Conservation (phyloP, 163 green algal species). For the Chlamydomonas reinhardtii region DNA sequence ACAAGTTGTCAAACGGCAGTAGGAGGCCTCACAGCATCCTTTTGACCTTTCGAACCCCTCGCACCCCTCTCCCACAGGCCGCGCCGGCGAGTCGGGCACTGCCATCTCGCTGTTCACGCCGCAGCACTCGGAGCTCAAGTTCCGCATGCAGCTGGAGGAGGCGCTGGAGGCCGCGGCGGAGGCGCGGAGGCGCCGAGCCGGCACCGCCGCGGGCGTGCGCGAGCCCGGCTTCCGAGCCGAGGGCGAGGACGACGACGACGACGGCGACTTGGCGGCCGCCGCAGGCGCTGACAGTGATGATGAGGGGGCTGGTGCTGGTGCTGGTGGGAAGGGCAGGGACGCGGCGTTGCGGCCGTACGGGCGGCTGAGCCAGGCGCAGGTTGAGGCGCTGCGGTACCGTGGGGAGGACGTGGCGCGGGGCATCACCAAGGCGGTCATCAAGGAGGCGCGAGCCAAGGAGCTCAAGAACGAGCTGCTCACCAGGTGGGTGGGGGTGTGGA, state of each 20-base stretch:
- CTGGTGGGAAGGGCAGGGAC: neutral
- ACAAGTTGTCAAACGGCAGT: too few relatives aligned
- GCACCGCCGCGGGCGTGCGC: neutral
- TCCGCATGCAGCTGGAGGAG: conserved; percentile 52
- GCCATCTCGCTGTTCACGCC: conserved; percentile 83
- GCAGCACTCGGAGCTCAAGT: conserved; percentile 44
- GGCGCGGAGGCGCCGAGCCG: conserved; percentile 1
- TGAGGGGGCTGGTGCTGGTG: neutral
- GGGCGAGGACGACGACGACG: conserved; percentile 48
- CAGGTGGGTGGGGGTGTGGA: conserved; percentile 39
- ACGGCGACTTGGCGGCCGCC: neutral
- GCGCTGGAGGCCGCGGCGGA: conserved; percentile 33
- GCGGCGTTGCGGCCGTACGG: conserved; percentile 66
- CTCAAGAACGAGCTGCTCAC: conserved; percentile 95
- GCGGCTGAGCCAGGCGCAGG: conserved; percentile 70
- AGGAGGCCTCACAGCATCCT: too few relatives aligned
- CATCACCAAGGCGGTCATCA: conserved; percentile 85
- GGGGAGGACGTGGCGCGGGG: conserved; percentile 88
- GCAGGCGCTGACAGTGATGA: neutral
- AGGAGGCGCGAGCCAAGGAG: conserved; percentile 92
- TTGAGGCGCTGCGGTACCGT: conserved; percentile 92
- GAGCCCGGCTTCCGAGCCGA: conserved; percentile 48
- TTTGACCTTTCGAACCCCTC: neutral
- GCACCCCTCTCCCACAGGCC: conserved; percentile 46
- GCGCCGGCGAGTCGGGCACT: conserved; percentile 80